Evolutionary conservation across 2,329 filamentous ascomycete genomes (phyloP), one percentile per base, ranked within the genome.

Genomic region (Ramularia collo-cygni): DNA sequence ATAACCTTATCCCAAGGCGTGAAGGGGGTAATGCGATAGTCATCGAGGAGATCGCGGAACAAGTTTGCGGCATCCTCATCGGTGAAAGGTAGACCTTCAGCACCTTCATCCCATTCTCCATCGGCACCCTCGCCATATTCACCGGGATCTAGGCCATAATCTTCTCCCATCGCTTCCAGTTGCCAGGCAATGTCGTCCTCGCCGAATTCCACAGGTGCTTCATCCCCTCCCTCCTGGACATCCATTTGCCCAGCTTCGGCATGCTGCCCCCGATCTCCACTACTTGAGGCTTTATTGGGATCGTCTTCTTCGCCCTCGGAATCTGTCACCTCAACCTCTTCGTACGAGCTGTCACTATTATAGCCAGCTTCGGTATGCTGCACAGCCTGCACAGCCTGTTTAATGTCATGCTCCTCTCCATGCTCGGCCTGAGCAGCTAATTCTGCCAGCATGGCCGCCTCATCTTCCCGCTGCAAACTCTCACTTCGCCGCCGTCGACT

Each of bases 181-280:
- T 98, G 92, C 58, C 82, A 89, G 26, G 86, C 89, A 53, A 98
- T 93, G 57, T 98, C 92, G 38, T 89, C 90, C 61, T 96, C 92
- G 40, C 84, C 85, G 55, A 95, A 94, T 55, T 95, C 90, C 6
- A 92, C 66, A 0, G 71, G 66, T 32, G 67, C 64, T 9, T 73
- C 65, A 7, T 65, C 64, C 8, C 51, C 10, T 48, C 54, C 8
- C 10, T 24, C 21, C 21, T 24, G 21, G 6, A 10, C 6, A 24
- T 24, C 21, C 21, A n/a, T n/a, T 70, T 92, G 86, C 6, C 86
- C 64, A 1, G 58, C 62, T 38, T 35, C 37, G 7, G 16, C 14
- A 24, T 38, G 68, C 65, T 15, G 64, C 60, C 37, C 78, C 75
- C 19, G 75, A 78, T 29, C 19, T 15, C 40, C 42, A 18, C 17